Conservation (phyloP, 306 rosid species). For the Elaeagnus macrophylla region DNA sequence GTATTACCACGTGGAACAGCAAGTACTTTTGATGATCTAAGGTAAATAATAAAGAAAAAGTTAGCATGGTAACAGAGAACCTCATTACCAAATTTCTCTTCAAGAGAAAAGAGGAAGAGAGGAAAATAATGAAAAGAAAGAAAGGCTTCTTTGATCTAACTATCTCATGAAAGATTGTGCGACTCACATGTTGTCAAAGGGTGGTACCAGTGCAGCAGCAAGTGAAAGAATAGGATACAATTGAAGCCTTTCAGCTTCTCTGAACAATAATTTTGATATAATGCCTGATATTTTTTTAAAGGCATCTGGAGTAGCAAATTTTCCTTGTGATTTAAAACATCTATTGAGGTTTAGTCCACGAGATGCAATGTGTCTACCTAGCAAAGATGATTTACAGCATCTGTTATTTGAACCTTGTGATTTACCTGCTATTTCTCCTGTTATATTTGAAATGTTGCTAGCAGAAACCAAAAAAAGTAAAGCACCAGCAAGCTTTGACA, state of each 20-base stretch:
- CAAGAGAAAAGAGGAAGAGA: too few relatives aligned
- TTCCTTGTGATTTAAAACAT: constrained; percentile 34
- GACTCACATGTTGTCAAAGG: constrained; percentile 64
- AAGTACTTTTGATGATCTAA: constrained; percentile 64
- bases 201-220: constrained; percentile 71
- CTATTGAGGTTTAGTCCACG: constrained; percentile 26
- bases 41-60: constrained; percentile 15
- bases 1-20: constrained; percentile 45
- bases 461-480: constrained; percentile 39
- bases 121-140: too few relatives aligned
- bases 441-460: constrained; percentile 29
- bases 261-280: constrained; percentile 31
- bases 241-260: constrained; percentile 48
- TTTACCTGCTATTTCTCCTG: constrained; percentile 31
- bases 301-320: constrained; percentile 18
- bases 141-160: constrained; percentile 11
- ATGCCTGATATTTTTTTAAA: constrained; percentile 53
- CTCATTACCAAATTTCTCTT: too few relatives aligned
- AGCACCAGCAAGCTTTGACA: constrained; percentile 61
- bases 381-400: constrained; percentile 20
- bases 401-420: constrained; percentile 31
- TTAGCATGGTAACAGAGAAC: constrained; percentile 4
- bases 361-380: constrained; percentile 37
- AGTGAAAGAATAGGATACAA: constrained; percentile 47
- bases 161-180: constrained; percentile 8